phyloP scores from a whole-genome alignment of 139 green algal genomes.

The Chlamydomonas incerta region DNA sequence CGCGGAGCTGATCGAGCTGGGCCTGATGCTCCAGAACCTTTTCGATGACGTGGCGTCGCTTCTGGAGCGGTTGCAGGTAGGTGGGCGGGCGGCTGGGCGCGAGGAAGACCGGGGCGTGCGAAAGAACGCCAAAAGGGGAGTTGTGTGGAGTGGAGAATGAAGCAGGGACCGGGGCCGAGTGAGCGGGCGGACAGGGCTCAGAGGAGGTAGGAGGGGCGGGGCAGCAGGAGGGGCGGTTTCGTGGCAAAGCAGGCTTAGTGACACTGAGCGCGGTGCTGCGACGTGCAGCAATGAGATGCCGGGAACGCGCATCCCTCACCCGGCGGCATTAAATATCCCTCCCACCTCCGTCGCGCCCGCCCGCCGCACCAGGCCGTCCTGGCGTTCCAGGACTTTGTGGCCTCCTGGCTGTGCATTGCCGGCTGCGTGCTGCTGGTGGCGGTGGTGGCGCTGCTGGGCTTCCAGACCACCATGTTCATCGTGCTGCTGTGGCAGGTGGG shows the following conservation, averaged over 20 bases:
- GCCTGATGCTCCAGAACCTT: constrained; percentile 45
- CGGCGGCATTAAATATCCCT: too few relatives aligned
- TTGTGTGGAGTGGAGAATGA: too few relatives aligned
- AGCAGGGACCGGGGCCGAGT: too few relatives aligned
- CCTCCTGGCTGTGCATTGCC: constrained; percentile 9
- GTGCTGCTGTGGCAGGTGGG: constrained; percentile 43
- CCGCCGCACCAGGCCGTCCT: constrained; percentile 12
- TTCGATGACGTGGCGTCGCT: constrained; percentile 46
- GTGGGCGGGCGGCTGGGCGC: not conserved
- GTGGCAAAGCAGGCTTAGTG: too few relatives aligned
- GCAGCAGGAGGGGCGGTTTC: too few relatives aligned
- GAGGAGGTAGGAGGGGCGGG: too few relatives aligned
- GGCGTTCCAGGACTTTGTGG: constrained; percentile 27
- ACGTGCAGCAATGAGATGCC: too few relatives aligned
- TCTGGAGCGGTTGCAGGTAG: constrained; percentile 39
- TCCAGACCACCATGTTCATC: constrained; percentile 28
- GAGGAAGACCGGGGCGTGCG: too few relatives aligned
- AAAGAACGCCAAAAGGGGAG: too few relatives aligned
- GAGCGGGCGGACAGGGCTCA: too few relatives aligned
- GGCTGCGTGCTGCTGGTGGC: constrained; percentile 5
- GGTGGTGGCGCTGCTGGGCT: constrained; percentile 31
- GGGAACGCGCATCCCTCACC: too few relatives aligned
- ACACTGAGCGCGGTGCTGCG: too few relatives aligned
- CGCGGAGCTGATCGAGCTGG: constrained; percentile 29
- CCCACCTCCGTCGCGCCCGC: not conserved